These are phyloP conservation scores for Penicillium salamii DNA, from an alignment of 495 filamentous ascomycete species.

Conservation along the genomic window DNA sequence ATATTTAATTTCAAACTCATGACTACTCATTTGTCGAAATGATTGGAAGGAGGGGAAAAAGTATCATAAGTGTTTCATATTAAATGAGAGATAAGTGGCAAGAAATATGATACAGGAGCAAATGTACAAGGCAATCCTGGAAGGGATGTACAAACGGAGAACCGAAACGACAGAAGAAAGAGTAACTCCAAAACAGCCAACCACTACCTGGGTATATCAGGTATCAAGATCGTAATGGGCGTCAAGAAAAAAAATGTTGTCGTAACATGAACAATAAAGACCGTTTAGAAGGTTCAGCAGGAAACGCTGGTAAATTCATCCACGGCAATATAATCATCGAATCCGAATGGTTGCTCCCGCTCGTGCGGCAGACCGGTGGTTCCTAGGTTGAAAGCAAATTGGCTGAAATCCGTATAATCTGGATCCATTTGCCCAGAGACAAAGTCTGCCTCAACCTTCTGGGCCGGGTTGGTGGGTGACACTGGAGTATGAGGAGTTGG, in stretches of 20 bases:
- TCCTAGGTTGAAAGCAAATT: constrained; percentile 34
- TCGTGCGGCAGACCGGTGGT: constrained; percentile 19
- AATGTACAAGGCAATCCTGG: constrained; percentile 19
- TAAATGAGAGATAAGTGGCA: constrained; percentile 1
- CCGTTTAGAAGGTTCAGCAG: constrained; percentile 22
- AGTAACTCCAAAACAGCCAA: constrained; percentile 4
- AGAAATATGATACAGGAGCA: constrained; percentile 26
- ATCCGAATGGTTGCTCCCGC: constrained; percentile 24
- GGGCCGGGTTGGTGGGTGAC: constrained; percentile 24
- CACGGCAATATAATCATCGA: constrained; percentile 35
- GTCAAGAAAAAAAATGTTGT: constrained; percentile 3
- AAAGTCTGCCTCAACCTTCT: constrained; percentile 18
- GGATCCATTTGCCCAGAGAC: constrained; percentile 29
- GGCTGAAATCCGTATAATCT: constrained; percentile 38
- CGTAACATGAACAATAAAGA: too few relatives aligned
- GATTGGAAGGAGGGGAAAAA: not conserved
- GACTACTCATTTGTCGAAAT: too few relatives aligned
- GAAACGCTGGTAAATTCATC: constrained; percentile 35
- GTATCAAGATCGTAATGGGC: constrained; percentile 8
- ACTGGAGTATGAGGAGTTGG: constrained; percentile 37
- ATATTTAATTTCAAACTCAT: too few relatives aligned
- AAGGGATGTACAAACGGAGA: too few relatives aligned
- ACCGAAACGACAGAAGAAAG: too few relatives aligned
- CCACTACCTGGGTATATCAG: constrained; percentile 10
- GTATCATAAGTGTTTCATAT: not conserved